Percentiles rank a stretch among this genome's conserved stretches.
Conservation (phyloP, 2,329 filamentous ascomycete species). For the Ophiostoma sp. region DNA sequence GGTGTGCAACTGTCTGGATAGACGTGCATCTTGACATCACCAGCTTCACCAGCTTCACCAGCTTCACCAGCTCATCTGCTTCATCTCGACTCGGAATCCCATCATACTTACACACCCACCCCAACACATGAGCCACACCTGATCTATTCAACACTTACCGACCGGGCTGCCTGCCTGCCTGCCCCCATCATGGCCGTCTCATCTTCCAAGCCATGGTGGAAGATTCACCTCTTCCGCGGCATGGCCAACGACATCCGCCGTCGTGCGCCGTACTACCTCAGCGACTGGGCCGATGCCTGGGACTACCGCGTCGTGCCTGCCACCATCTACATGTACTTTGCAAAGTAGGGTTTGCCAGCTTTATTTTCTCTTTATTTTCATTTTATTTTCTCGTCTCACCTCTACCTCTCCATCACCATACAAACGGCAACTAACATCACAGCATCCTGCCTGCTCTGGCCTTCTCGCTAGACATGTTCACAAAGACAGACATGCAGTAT, state of each 20-base stretch:
- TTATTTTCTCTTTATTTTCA: too few relatives aligned
- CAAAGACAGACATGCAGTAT: slow-evolving; percentile 76
- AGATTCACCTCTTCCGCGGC: slow-evolving; percentile 66
- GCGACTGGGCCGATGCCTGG: slow-evolving; percentile 83
- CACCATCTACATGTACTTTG: slow-evolving; percentile 92
- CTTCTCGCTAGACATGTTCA: slow-evolving; percentile 91
- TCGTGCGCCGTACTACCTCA: slow-evolving; percentile 69
- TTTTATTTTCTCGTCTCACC: background rate
- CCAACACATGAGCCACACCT: background rate
- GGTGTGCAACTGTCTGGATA: background rate
- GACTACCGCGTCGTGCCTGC: slow-evolving; percentile 84
- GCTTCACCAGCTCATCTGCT: background rate
- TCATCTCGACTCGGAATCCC: background rate
- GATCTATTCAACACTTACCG: background rate
- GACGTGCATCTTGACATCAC: background rate
- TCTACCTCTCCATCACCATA: background rate
- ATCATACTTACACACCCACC: background rate
- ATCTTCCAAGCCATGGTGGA: slow-evolving; percentile 58
- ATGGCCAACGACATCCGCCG: slow-evolving; percentile 74
- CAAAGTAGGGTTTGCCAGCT: slow-evolving; percentile 40
- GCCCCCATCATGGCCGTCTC: slow-evolving; percentile 11
- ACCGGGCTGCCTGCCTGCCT: background rate
- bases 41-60: background rate
- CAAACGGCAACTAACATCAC: background rate
- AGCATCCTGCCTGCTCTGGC: slow-evolving; percentile 83